These are phyloP conservation scores for Hibiscus syriacus DNA, from an alignment of 345 rosid genomes.

Conservation along the genomic window DNA sequence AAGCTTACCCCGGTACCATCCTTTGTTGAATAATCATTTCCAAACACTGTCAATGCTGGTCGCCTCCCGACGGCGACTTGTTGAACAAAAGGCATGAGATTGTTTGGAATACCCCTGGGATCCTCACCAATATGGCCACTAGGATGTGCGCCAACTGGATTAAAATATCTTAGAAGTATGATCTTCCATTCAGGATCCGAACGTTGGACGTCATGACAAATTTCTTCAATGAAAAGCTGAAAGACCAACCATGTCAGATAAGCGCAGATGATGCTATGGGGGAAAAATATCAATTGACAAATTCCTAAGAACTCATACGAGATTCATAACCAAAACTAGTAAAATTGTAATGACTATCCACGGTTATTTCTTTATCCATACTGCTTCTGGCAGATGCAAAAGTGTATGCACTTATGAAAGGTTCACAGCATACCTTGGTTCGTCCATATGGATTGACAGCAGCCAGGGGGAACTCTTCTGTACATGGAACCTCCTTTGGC, in stretches of 20 bases:
- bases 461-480: constrained; percentile 68
- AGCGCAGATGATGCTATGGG: background rate
- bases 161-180: constrained; percentile 86
- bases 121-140: constrained; percentile 95
- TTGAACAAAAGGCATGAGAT: constrained; percentile 98
- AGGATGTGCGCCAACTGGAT: constrained; percentile 98
- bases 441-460: constrained; percentile 90
- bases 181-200: constrained; percentile 87
- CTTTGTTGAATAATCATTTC: constrained; percentile 78
- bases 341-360: background rate
- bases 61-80: constrained; percentile 98
- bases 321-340: background rate
- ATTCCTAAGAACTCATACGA: background rate
- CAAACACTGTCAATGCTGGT: constrained; percentile 66
- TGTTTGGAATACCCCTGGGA: constrained; percentile 93
- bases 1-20: constrained; percentile 96
- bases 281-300: background rate
- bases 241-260: constrained; percentile 14
- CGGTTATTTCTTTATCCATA: background rate
- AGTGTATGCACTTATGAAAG: background rate
- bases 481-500: constrained; percentile 96
- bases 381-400: background rate
- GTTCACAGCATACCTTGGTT: constrained; percentile 56
- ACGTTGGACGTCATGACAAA: constrained; percentile 62
- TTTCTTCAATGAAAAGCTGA: constrained; percentile 93